Base-by-base conservation (phyloP, 2,329 filamentous ascomycete species). In the Dryadomyces quercivorus region DNA sequence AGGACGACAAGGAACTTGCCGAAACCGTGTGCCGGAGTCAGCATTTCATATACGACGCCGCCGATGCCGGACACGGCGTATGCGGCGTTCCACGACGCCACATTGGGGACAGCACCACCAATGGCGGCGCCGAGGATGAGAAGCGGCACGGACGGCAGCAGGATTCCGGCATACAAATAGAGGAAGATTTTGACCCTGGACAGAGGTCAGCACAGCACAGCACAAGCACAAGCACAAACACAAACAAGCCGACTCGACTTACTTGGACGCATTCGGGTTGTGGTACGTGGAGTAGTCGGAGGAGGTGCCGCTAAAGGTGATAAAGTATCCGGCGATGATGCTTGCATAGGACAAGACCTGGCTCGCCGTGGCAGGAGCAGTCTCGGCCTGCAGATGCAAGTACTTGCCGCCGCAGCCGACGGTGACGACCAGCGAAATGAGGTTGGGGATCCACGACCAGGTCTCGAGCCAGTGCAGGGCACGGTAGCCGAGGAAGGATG, bases 241-340 rank as follows among this genome's bases (percentile, higher is more conserved):
- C 12, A 10, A 4, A 10, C 21, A 46, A 4, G 8, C 26, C 5
- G 38, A 42, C 38, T n/a, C 16, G 13, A 59, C 68, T 56, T 63
- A 72, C 63, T 70, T 67, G 53, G 74, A 68, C 7, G 66, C 70
- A 22, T 65, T 63, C 4, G 75, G 72, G 51, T 70, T 67, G 64
- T 79, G 74, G 60, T 82, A 82, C 9, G 75, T 75, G n/a, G 74
- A 72, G 57, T 79, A 80, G 59, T 82, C 78, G n/a, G 75, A 77
- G 0, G 72, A 73, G 4, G 75, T 75, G 2, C 74, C 75, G 9
- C 73, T 76, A 61, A 80, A 82, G 1, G 74, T 76, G 56, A 81
- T 67, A 47, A 81, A 74, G 55, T 77, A 77, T 2, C 72, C 71
- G 2, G 76, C 76, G 42, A 76, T 74, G 48, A 76, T 59, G 21